Evolutionary conservation across 768 basidiomycete genomes (phyloP).

Genomic region (Lentinula edodes): DNA sequence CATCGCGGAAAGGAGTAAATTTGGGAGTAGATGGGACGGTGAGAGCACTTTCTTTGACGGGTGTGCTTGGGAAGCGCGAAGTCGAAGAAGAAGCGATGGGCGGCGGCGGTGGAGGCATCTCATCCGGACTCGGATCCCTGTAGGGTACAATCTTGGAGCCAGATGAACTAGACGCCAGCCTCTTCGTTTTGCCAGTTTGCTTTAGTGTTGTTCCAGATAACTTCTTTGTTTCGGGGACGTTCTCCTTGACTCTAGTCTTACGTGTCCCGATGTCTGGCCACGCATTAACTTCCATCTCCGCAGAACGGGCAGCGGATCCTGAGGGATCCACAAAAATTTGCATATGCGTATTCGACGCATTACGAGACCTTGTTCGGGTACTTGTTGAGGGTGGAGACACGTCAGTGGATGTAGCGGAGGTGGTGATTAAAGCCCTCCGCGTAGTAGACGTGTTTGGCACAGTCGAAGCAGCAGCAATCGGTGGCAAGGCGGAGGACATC

Average conservation of each 20-base stretch:
- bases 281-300: conserved; percentile 35
- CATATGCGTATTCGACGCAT: conserved; percentile 51
- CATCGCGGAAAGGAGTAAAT: conserved; percentile 72
- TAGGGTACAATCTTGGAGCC: conserved; percentile 59
- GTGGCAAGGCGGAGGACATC: conserved; percentile 49
- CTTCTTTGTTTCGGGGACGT: conserved; percentile 64
- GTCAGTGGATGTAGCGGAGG: conserved; percentile 31
- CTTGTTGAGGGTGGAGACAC: conserved; percentile 23
- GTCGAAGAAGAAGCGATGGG: conserved; percentile 13
- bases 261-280: conserved; percentile 77
- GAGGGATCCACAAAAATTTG: conserved; percentile 72
- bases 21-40: conserved; percentile 41
- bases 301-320: conserved; percentile 41
- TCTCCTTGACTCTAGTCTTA: conserved; percentile 75
- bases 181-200: conserved; percentile 52
- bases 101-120: conserved; percentile 36
- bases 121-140: conserved; percentile 53
- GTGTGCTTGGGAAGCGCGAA: conserved; percentile 24
- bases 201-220: conserved; percentile 61
- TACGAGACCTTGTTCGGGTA: conserved; percentile 11
- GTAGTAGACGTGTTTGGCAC: conserved; percentile 17
- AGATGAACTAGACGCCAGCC: conserved; percentile 38
- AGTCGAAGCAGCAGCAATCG: conserved; percentile 30
- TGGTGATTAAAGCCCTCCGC: conserved; percentile 36
- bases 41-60: conserved; percentile 20